Base-by-base conservation (phyloP, 176 grass and related monocot species). In the Lolium multiflorum region DNA sequence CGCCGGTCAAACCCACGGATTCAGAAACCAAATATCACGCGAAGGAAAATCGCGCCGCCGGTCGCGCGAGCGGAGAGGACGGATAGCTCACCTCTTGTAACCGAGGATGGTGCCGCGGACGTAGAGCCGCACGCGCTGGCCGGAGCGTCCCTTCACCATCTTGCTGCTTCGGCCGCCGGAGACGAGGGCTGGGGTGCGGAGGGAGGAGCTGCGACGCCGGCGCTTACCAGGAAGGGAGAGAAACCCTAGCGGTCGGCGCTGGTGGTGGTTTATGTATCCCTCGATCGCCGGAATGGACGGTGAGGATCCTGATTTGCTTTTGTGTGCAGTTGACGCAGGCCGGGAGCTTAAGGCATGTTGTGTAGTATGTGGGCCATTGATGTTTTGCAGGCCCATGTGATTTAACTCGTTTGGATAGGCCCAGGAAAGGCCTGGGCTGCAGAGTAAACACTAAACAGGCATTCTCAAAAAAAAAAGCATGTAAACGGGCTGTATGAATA, bases 101-200 rank as follows among this genome's bases (percentile, higher is more conserved):
- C 94, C 91, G 47, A 94, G 89, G 82, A 97, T 90, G 72, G 94
- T 97, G 72, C 92, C 92, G 6, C 94, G 91, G 61, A 94, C 89
- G 66, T 94, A 94, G 74, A 96, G 86, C 84, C 94, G 26, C 57
- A 91, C 89, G 58, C 85, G 89, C 89, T 91, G 89, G 5, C 89
- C 89, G 3, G 74, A 68, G 39, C 89, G 89, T 4, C 89, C 89
- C 85, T 91, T 91, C 89, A 91, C 89, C 89, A 91, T 91, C 73
- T 87, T 22, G 72, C 37, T 22, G 74, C 81, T 66, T 22, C 75
- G 35, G 46, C 73, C 57, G 85, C 81, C 85, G 81, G 75, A 51
- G 68, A 74, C 11, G 73, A 72, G 57, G 6, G 57, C 7, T 71
- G 46, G 80, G 68, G 52, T 62, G n/a, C 15, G 71, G 50, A 9